Percentiles rank a stretch among this genome's conserved stretches.
phyloP scores from a whole-genome alignment of 1,284 basidiomycete species.

The Melampsora americana region DNA sequence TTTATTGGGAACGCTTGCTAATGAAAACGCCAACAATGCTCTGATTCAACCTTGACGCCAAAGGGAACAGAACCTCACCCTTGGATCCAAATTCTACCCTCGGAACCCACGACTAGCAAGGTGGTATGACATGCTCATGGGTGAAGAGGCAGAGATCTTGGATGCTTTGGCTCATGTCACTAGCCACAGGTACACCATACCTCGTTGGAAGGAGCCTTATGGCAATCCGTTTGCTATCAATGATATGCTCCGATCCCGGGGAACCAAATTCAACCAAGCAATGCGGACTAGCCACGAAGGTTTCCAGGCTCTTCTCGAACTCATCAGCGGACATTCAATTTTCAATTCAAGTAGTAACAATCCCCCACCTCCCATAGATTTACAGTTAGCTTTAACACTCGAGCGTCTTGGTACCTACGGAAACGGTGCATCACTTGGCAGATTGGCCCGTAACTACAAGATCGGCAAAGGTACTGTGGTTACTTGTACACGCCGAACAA shows the following conservation, averaged over 20 bases:
- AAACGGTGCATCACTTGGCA: constrained; percentile 17
- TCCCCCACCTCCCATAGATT: neutral
- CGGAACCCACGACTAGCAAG: no score
- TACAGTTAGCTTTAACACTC: neutral
- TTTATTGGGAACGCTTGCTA: no score
- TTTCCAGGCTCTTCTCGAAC: neutral
- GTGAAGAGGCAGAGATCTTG: no score
- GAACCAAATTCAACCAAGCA: neutral
- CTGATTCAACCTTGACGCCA: no score
- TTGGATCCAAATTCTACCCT: no score
- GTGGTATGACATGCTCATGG: no score
- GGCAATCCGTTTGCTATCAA: neutral
- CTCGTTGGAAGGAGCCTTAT: neutral
- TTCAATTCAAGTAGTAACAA: neutral
- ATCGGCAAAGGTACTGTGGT: neutral
- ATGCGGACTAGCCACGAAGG: neutral
- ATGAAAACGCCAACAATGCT: no score
- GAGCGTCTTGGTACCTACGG: constrained; percentile 4
- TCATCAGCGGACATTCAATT: neutral
- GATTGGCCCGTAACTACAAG: neutral
- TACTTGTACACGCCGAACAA: neutral
- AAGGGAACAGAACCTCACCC: no score
- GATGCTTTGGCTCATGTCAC: no score
- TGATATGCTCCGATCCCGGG: neutral
- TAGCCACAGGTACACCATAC: no score